Evolutionary conservation across 495 filamentous ascomycete species (phyloP).

Genomic region (Aspergillus taichungensis): DNA sequence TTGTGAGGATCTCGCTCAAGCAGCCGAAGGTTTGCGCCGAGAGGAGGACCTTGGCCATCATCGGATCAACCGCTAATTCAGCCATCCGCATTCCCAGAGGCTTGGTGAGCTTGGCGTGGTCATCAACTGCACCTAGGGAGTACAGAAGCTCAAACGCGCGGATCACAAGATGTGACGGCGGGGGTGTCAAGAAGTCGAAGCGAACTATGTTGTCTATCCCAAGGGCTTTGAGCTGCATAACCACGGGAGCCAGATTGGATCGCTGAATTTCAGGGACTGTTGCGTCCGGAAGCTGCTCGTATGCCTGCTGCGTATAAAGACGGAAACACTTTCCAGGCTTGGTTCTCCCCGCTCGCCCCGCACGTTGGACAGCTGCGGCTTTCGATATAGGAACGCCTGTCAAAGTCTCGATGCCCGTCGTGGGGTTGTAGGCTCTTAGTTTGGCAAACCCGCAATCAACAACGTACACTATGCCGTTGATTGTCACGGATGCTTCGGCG

Average conservation of each 20-base stretch:
- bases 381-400: constrained; percentile 85
- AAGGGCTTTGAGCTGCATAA: constrained; percentile 91
- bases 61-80: constrained; percentile 88
- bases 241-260: constrained; percentile 80
- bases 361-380: constrained; percentile 85
- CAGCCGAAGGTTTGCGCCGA: constrained; percentile 69
- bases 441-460: constrained; percentile 92
- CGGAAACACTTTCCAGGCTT: constrained; percentile 93
- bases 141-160: constrained; percentile 85
- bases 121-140: constrained; percentile 80
- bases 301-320: constrained; percentile 76
- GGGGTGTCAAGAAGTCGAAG: constrained; percentile 83
- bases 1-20: constrained; percentile 76
- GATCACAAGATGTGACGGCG: constrained; percentile 78
- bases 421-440: constrained; percentile 77
- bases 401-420: constrained; percentile 81
- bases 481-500: constrained; percentile 90
- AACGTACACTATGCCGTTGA: constrained; percentile 88
- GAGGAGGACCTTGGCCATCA: constrained; percentile 89
- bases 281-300: constrained; percentile 58
- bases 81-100: constrained; percentile 88
- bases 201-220: constrained; percentile 93
- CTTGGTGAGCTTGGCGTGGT: constrained; percentile 83
- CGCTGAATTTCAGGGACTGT: constrained; percentile 89
- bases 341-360: constrained; percentile 85